Base-by-base conservation (phyloP, 352 stramenopile species). In the Phytophthora multivora region DNA sequence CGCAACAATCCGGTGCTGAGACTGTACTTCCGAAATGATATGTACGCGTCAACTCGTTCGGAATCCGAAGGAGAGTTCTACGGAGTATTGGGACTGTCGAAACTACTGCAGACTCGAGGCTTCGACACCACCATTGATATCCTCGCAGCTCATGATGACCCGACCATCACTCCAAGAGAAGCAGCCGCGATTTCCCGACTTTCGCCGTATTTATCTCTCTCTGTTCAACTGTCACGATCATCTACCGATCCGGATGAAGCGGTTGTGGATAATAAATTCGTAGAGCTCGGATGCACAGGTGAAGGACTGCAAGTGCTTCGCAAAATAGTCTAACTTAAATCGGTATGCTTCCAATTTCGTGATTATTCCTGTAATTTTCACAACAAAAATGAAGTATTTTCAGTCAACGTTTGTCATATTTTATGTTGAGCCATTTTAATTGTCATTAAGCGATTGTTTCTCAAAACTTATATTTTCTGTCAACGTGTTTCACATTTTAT, bases 1-100 rank as follows among this genome's bases (percentile, higher is more conserved):
- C 54, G 52, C 10, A 65, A 51, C 31, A 77, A 88, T 23, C 57
- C 71, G 3, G 23, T 19, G 2, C 12, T 89, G 7, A 35, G 46
- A 6, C 57, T 91, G 18, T 56, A 85, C 12, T 61, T 91, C 13
- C 68, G 82, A n/a, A 91, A 91, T 36, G 82, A 91, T 50, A 79
- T 91, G 61, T 91, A 89, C 59, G 72, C 79, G 19, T 91, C 82
- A 8, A 91, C 82, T 0, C 67, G 82, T 18, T 73, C 58, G 9
- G 64, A 63, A 30, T 66, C 66, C 0, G 61, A 75, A 28, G 65
- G 69, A 2, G 80, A 91, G 46, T 90, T 86, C 55, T 75, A 66
- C 25, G 75, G 74, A n/a, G 42, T 68, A 4, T 43, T 90, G 5
- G 69, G 70, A 2, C 35, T 91, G 0, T 63, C 66, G 2, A 61